phyloP scores from a whole-genome alignment of 768 basidiomycete genomes.

The Russula abietina region DNA sequence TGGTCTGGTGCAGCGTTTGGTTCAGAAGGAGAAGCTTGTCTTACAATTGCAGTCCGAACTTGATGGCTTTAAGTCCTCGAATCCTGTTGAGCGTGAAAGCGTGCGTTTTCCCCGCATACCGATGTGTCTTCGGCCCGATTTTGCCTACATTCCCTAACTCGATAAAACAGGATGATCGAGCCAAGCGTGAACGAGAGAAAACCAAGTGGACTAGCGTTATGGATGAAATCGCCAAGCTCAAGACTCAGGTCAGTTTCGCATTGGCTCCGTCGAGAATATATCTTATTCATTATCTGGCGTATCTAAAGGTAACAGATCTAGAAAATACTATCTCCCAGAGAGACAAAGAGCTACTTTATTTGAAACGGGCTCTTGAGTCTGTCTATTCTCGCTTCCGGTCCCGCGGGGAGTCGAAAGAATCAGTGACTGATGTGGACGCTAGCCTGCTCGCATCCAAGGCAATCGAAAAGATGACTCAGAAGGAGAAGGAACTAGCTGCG shows the following conservation, averaged over 20 bases:
- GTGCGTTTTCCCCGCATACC: slow-evolving; percentile 36
- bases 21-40: slow-evolving; percentile 83
- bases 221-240: slow-evolving; percentile 69
- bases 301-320: slow-evolving; percentile 47
- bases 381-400: slow-evolving; percentile 75
- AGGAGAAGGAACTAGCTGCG: slow-evolving; percentile 56
- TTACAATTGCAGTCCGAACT: slow-evolving; percentile 66
- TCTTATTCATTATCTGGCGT: neutral
- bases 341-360: slow-evolving; percentile 67
- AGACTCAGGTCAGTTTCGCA: slow-evolving; percentile 49
- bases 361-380: slow-evolving; percentile 83
- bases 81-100: slow-evolving; percentile 54
- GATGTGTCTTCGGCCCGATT: neutral
- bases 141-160: neutral
- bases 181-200: slow-evolving; percentile 69
- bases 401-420: slow-evolving; percentile 47
- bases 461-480: slow-evolving; percentile 61
- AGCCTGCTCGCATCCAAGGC: slow-evolving; percentile 63
- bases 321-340: slow-evolving; percentile 44
- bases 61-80: slow-evolving; percentile 53
- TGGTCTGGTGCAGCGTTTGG: slow-evolving; percentile 72
- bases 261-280: slow-evolving; percentile 1
- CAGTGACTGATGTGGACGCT: slow-evolving; percentile 52
- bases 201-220: slow-evolving; percentile 63
- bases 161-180: slow-evolving; percentile 56